A percentile compares a stretch with the other conserved stretches of the same genome.
phyloP scores from a whole-genome alignment of 108 stramenopile species.

The Skeletonema tropicum region DNA sequence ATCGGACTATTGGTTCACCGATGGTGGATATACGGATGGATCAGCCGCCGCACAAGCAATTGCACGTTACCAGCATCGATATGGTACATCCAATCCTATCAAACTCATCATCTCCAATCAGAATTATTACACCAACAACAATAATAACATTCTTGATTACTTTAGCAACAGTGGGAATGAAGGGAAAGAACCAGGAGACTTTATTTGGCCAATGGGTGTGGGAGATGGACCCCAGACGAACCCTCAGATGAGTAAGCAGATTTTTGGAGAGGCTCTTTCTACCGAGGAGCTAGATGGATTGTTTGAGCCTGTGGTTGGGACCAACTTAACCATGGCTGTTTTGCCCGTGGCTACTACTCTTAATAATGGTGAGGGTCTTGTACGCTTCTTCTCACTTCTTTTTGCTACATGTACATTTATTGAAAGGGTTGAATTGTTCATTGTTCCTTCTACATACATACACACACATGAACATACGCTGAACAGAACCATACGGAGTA shows the following conservation, averaged over 20 bases:
- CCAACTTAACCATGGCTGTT: conserved; percentile 14
- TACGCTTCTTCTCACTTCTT: background rate
- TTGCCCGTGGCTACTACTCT: conserved; percentile 9
- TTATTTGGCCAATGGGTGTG: background rate
- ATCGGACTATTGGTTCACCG: conserved; percentile 9
- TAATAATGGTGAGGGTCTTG: conserved; percentile 3
- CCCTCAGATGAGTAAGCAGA: background rate
- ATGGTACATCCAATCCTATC: background rate
- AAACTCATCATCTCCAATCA: background rate
- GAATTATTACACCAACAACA: background rate
- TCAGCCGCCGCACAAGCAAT: conserved; percentile 3
- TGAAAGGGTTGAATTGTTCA: background rate
- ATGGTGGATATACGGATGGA: conserved; percentile 17
- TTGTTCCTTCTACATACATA: background rate
- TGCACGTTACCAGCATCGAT: conserved; percentile 10
- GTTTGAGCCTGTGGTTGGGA: background rate
- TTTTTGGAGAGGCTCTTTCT: background rate
- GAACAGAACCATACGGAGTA: conserved; percentile 1
- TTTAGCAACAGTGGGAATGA: background rate
- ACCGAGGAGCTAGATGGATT: background rate
- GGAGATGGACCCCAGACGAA: too few species aligned
- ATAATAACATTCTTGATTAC: background rate
- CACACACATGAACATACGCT: background rate
- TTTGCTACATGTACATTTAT: background rate
- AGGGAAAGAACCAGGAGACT: background rate